phyloP scores from a whole-genome alignment of 805 yeast genomes.

The Candida sithepensis region DNA sequence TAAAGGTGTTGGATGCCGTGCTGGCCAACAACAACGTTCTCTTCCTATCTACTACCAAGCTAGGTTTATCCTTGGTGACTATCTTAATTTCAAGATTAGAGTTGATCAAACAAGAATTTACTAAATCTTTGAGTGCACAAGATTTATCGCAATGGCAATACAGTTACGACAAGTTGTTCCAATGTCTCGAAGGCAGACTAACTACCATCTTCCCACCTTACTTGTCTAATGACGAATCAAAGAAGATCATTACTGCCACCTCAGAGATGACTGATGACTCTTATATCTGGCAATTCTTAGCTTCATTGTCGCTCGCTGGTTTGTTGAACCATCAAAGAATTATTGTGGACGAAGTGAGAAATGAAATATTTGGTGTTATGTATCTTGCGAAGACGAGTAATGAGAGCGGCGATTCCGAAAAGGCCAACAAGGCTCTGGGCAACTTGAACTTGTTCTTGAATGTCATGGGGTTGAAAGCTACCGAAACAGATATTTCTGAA shows the following conservation, averaged over 20 bases:
- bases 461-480: slow-evolving; percentile 94
- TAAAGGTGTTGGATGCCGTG: slow-evolving; percentile 67
- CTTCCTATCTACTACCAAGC: slow-evolving; percentile 63
- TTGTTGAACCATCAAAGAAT: slow-evolving; percentile 86
- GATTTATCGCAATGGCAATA: slow-evolving; percentile 69
- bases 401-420: slow-evolving; percentile 37
- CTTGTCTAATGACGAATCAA: slow-evolving; percentile 28
- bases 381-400: slow-evolving; percentile 57
- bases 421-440: slow-evolving; percentile 52
- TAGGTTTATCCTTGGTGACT: slow-evolving; percentile 84
- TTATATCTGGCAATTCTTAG: slow-evolving; percentile 95
- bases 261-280: slow-evolving; percentile 51
- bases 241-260: slow-evolving; percentile 31
- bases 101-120: slow-evolving; percentile 79
- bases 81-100: slow-evolving; percentile 91
- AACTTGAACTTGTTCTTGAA: slow-evolving; percentile 90
- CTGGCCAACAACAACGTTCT: slow-evolving; percentile 69
- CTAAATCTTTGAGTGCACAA: slow-evolving; percentile 43
- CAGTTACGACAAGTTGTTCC: slow-evolving; percentile 79
- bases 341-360: slow-evolving; percentile 90
- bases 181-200: slow-evolving; percentile 72
- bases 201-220: slow-evolving; percentile 79
- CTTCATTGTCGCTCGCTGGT: slow-evolving; percentile 89
- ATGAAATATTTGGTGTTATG: slow-evolving; percentile 87
- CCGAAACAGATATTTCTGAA: slow-evolving; percentile 84